A percentile compares a stretch with the other conserved stretches of the same genome.
phyloP scores from a whole-genome alignment of 2,329 filamentous ascomycete species.

The Penicillium sp. region DNA sequence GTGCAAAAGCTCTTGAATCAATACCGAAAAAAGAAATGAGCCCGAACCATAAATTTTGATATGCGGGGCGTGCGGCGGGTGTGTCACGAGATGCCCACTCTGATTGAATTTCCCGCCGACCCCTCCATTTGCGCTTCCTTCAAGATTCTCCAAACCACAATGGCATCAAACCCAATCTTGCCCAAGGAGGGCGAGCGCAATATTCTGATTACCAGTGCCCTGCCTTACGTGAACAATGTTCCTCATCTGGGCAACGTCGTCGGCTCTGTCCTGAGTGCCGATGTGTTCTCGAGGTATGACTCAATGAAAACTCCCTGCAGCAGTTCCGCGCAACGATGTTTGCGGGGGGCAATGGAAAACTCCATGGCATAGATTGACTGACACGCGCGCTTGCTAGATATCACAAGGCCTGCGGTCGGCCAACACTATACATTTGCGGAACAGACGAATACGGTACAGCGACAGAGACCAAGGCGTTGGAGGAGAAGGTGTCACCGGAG shows the following conservation, averaged over 20 bases:
- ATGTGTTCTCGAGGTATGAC: constrained; percentile 61
- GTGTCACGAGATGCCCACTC: constrained; percentile 24
- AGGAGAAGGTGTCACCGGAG: constrained; percentile 74
- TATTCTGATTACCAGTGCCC: constrained; percentile 82
- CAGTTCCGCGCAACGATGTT: constrained; percentile 47
- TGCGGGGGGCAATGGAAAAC: too few species aligned
- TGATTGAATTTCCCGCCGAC: constrained; percentile 63
- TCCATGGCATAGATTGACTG: constrained; percentile 10
- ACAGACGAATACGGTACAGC: constrained; percentile 94
- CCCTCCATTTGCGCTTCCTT: constrained; percentile 20
- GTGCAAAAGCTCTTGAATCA: too few species aligned
- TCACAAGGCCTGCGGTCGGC: constrained; percentile 71
- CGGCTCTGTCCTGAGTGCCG: constrained; percentile 79
- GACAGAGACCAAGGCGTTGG: constrained; percentile 90
- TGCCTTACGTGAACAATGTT: constrained; percentile 76
- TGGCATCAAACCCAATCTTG: constrained; percentile 44
- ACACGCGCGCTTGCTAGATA: constrained; percentile 46
- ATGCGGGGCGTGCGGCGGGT: constrained; percentile 14
- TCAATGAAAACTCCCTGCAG: constrained; percentile 20
- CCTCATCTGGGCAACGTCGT: constrained; percentile 87
- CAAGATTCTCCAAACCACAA: constrained; percentile 16
- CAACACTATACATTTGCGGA: constrained; percentile 79
- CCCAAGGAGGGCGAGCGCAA: constrained; percentile 73
- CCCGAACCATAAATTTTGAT: constrained; percentile 14
- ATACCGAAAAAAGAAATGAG: background rate